Conservation (phyloP, 2,329 filamentous ascomycete species). For the Daldinia eschscholtzii region DNA sequence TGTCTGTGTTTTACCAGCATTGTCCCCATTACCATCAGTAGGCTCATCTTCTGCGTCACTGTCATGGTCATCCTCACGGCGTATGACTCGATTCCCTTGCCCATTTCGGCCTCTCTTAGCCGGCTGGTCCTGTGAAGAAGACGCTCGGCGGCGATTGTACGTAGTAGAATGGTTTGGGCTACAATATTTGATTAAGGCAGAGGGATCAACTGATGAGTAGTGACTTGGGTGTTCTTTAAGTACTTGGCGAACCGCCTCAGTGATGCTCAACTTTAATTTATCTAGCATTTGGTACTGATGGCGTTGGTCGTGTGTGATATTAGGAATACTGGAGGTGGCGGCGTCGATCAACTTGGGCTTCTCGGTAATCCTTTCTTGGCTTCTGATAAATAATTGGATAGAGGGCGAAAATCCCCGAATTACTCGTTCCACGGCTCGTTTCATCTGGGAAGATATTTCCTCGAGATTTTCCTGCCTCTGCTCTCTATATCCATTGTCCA, state of each 20-base stretch:
- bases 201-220: background rate
- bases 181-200: background rate
- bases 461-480: too few relatives aligned
- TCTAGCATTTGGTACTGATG: background rate
- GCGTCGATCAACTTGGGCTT: background rate
- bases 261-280: background rate
- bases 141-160: background rate
- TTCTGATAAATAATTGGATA: too few relatives aligned
- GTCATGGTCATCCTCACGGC: background rate
- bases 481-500: too few relatives aligned
- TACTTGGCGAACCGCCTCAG: background rate
- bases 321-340: background rate
- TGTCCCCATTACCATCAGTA: background rate
- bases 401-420: too few relatives aligned
- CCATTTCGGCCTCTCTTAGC: background rate
- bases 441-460: too few relatives aligned
- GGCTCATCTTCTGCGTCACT: background rate
- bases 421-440: too few relatives aligned
- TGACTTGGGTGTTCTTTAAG: background rate
- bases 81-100: background rate
- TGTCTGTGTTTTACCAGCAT: background rate
- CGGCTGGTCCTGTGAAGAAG: background rate
- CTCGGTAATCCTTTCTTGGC: too few relatives aligned
- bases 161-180: background rate
- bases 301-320: background rate